Percentiles rank a stretch among this genome's conserved stretches.
Conservation (phyloP, 371 early-diverging fungal species). For the Parasitella parasitica region DNA sequence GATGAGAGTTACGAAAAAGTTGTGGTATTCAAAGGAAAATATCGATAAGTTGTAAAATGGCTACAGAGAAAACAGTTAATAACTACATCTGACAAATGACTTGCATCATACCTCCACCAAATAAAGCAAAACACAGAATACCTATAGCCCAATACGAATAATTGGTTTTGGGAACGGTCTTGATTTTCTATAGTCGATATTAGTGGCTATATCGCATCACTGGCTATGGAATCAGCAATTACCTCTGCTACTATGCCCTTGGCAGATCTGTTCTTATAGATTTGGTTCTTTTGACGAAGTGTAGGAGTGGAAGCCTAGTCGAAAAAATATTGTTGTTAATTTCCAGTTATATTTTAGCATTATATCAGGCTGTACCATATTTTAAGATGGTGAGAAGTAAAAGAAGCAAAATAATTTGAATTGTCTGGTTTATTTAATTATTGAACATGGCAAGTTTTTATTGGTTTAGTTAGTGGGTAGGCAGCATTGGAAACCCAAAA, state of each 20-base stretch:
- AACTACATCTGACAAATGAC: no score
- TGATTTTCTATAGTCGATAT: neutral
- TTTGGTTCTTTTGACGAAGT: conserved; percentile 29
- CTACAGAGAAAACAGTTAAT: neutral
- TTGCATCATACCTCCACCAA: conserved; percentile 34
- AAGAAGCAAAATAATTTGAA: neutral
- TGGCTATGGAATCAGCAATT: no score
- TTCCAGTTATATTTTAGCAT: neutral
- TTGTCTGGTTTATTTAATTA: neutral
- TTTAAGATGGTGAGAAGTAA: neutral
- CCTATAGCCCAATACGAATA: conserved; percentile 21
- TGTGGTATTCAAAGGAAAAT: conserved; percentile 6
- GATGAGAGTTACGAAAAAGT: neutral
- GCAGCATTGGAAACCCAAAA: no score
- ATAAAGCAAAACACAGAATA: conserved; percentile 18
- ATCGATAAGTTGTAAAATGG: conserved; percentile 16
- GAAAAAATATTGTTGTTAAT: neutral
- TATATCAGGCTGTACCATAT: neutral
- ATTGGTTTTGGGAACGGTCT: conserved; percentile 4
- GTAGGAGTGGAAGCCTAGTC: conserved; percentile 27
- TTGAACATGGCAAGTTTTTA: conserved; percentile 3
- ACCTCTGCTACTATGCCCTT: conserved; percentile 23
- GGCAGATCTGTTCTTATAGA: conserved; percentile 25
- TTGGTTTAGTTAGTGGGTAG: conserved; percentile 3
- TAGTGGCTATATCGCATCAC: neutral